Evolutionary conservation across 2,329 filamentous ascomycete genomes (phyloP).

Genomic region (Colletotrichum higginsianum): DNA sequence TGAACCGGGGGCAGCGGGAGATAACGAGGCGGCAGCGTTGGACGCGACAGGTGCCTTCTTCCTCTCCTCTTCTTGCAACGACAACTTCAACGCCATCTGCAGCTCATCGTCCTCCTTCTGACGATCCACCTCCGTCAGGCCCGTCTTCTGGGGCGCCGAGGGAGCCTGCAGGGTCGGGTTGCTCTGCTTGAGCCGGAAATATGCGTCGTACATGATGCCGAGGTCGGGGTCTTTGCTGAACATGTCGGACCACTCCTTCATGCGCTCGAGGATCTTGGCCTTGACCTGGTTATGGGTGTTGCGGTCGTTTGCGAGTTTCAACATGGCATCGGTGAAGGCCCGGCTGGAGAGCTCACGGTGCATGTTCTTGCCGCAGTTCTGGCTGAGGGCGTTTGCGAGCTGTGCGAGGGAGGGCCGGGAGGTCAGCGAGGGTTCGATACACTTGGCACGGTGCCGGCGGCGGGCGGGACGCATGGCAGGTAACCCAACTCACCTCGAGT

Average conservation of each 20-base stretch:
- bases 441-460: background rate
- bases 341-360: constrained; percentile 92
- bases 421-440: constrained; percentile 15
- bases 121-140: constrained; percentile 90
- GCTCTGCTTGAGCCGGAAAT: constrained; percentile 84
- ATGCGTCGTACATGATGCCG: constrained; percentile 97
- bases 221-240: constrained; percentile 91
- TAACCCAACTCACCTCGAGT: constrained; percentile 77
- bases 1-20: constrained; percentile 49
- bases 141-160: constrained; percentile 92
- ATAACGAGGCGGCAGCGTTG: constrained; percentile 54
- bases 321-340: constrained; percentile 93
- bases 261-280: constrained; percentile 95
- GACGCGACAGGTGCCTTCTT: constrained; percentile 65
- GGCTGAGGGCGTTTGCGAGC: constrained; percentile 91
- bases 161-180: constrained; percentile 93
- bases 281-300: constrained; percentile 98
- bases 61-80: constrained; percentile 86
- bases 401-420: constrained; percentile 51
- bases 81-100: constrained; percentile 94
- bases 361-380: constrained; percentile 90
- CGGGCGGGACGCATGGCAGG: background rate
- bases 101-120: constrained; percentile 98
- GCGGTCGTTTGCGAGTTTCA: constrained; percentile 91
- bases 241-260: constrained; percentile 97